Conservation (phyloP, 345 rosid species). For the Camelina sativa region DNA sequence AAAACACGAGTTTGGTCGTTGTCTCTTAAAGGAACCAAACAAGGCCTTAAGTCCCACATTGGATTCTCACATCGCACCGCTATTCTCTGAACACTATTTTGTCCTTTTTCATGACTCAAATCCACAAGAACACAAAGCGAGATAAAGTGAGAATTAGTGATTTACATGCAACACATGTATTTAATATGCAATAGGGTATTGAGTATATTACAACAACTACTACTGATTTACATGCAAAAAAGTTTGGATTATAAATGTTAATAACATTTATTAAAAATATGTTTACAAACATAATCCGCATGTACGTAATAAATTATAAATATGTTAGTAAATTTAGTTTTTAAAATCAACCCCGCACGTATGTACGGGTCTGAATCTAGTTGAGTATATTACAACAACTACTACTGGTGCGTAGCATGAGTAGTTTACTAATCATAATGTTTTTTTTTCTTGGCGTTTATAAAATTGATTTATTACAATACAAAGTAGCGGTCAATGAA, state of each 20-base stretch:
- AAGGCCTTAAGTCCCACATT: constrained; percentile 51
- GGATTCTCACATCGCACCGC: constrained; percentile 53
- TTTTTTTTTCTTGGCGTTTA: constrained; percentile 14
- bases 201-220: not conserved
- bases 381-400: too few relatives aligned
- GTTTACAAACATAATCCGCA: too few relatives aligned
- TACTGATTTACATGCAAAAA: too few relatives aligned
- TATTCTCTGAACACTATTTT: constrained; percentile 40
- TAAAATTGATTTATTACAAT: constrained; percentile 13
- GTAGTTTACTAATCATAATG: constrained; percentile 40
- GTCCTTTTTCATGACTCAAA: constrained; percentile 41
- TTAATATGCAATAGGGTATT: not conserved
- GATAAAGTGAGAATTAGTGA: constrained; percentile 16
- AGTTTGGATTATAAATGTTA: too few relatives aligned
- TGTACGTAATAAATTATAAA: too few relatives aligned
- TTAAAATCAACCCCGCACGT: too few relatives aligned
- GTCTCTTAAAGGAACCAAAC: constrained; percentile 35
- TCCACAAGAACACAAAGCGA: constrained; percentile 37
- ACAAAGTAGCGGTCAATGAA: constrained; percentile 28
- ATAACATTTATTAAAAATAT: too few relatives aligned
- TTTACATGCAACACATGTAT: constrained; percentile 27
- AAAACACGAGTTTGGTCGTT: constrained; percentile 36
- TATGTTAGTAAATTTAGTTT: too few relatives aligned
- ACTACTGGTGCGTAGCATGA: constrained; percentile 25
- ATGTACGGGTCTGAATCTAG: too few relatives aligned